These are phyloP conservation scores for Sugiyamaella pinicola DNA, from an alignment of 1,139 yeast species.

Conservation along the genomic window DNA sequence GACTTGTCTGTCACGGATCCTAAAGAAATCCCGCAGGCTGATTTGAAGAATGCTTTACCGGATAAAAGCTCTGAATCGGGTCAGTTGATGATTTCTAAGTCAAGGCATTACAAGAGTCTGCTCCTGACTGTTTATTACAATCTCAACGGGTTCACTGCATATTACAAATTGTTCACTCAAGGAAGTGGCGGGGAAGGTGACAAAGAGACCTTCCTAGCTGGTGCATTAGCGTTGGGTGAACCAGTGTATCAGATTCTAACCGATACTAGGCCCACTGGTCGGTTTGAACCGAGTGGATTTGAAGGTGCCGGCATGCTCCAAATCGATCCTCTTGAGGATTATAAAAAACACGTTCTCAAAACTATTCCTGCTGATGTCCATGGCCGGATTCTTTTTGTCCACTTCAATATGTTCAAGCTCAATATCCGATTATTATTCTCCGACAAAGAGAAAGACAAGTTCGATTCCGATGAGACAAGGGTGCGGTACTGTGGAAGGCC, in stretches of 20 bases:
- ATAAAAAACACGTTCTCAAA: constrained; percentile 39
- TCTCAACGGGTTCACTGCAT: constrained; percentile 75
- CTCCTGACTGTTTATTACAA: constrained; percentile 74
- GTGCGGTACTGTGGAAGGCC: constrained; percentile 60
- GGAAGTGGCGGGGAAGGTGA: constrained; percentile 92
- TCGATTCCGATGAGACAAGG: constrained; percentile 50
- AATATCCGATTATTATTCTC: constrained; percentile 48
- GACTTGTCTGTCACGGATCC: constrained; percentile 34
- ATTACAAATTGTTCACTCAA: constrained; percentile 80
- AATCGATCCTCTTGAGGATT: constrained; percentile 64
- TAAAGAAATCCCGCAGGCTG: constrained; percentile 58
- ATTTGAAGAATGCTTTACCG: constrained; percentile 68
- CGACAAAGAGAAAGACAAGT: constrained; percentile 34
- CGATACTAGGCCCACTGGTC: constrained; percentile 52
- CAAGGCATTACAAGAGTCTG: constrained; percentile 62
- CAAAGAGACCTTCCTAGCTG: constrained; percentile 83
- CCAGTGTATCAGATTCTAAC: constrained; percentile 66
- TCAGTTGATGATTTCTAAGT: constrained; percentile 69
- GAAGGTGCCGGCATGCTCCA: constrained; percentile 74
- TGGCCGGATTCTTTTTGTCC: constrained; percentile 50
- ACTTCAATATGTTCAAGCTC: constrained; percentile 65
- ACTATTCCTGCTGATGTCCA: constrained; percentile 30
- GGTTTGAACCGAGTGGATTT: constrained; percentile 40
- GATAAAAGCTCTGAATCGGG: constrained; percentile 84
- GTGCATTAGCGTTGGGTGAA: constrained; percentile 62